Conservation (phyloP, 2,329 filamentous ascomycete species). For the Penicillium sp. region DNA sequence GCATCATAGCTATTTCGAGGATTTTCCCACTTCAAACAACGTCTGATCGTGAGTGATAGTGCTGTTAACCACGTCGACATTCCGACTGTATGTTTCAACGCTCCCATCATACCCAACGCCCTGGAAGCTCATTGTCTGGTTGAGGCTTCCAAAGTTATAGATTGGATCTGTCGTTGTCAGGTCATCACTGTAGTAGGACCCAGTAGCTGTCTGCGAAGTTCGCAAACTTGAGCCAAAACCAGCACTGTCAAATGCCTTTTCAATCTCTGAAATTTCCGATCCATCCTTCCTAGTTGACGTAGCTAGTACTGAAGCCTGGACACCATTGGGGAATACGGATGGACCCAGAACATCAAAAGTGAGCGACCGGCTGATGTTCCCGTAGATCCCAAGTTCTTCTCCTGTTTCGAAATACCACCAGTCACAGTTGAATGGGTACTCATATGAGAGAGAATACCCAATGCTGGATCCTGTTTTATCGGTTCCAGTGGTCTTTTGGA, state of each 20-base stretch:
- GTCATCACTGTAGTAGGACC: not conserved
- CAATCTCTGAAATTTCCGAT: not conserved
- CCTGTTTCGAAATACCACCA: not conserved
- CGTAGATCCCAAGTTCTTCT: not conserved
- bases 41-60: not conserved
- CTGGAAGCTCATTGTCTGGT: not conserved
- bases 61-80: not conserved
- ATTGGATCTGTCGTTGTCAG: not conserved
- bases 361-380: not conserved
- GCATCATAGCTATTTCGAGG: not conserved
- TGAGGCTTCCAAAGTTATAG: not conserved
- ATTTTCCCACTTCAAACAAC: not conserved
- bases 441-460: not conserved
- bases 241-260: not conserved
- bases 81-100: not conserved
- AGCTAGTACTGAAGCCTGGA: not conserved
- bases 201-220: not conserved
- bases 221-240: not conserved
- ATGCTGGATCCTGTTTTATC: not conserved
- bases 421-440: not conserved
- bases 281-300: not conserved
- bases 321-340: not conserved
- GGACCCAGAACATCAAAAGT: not conserved
- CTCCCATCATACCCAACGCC: not conserved
- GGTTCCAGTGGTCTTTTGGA: not conserved